Evolutionary conservation across 164 flowering plant species (phyloP), one percentile per base, ranked within the genome.

Genomic region (Nymphaea thermarum): DNA sequence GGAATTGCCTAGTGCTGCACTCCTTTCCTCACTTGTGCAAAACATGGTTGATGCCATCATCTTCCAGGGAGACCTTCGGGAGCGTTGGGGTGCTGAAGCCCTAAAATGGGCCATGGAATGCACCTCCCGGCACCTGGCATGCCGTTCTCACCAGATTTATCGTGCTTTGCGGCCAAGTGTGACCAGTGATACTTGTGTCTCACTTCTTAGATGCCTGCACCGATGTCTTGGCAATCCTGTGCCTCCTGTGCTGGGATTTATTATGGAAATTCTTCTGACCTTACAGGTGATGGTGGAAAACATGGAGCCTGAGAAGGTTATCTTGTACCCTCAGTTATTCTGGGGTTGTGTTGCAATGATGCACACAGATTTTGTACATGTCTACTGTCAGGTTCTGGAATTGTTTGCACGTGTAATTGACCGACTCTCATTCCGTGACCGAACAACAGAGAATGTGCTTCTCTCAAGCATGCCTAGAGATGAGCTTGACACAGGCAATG

Each of bases 71-170:
- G 99, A 95, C 76, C 88, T 95, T 1, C 93, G 96, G 43, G 98
- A 95, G 75, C 92, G 90, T 62, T 95, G 99, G 99, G 98, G 99
- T n/a, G 76, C 80, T 43, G 98, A 95, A 72, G 98, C 99, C 36
- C 90, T 94, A 64, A 94, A 91, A 72, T 94, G 99, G 99, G 99
- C 99, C 0, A 91, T 94, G 99, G 99, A 91, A 71, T 91, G 99
- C 85, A 91, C 90, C n/a, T 91, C 98, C 44, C 82, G 98, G 71
- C 99, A 94, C 79, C 91, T 94, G 62, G 96, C 99, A 3, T 94
- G 97, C 78, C 89, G 99, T 41, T 94, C 98, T 5, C 99, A 94
- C 79, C 99, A 95, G 80, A 95, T 95, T 66, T 95, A 95, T 73
- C 94, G 99, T 66, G 98, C 98, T 68, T 65, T 95, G 41, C 78